Evolutionary conservation across 2,329 filamentous ascomycete species (phyloP), one percentile per base, ranked within the genome.

Genomic region (Aspergillus neoniger): DNA sequence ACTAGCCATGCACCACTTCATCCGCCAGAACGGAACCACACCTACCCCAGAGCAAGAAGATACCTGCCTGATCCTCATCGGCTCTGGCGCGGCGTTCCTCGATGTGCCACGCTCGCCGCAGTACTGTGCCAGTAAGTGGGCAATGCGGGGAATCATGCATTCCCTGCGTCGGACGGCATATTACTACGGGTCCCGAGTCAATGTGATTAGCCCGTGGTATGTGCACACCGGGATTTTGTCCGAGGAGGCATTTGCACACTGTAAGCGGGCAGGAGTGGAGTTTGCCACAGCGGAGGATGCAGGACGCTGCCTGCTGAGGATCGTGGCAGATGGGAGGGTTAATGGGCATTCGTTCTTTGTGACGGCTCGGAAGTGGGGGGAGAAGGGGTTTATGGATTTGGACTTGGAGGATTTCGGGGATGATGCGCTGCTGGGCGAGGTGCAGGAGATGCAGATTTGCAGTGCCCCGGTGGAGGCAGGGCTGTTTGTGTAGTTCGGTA

Each of bases 1-100:
- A 63, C 71, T 83, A 0, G 80, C 80, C 0, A 66, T 59, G 1
- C 75, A 77, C 63, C 75, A 79, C 63, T 78, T 78, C 61, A 72
- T 73, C 49, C 70, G 66, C 9, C 66, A 72, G 56, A 69, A 70
- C 32, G 70, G 70, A 44, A 61, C 69, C 47, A 53, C 62, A 12
- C 64, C 63, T 14, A 67, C 66, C 2, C 25, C 48, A 14, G 19
- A 57, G 8, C 66, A 71, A 51, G 64, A 69, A 21, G 72, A 72
- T 61, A 72, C 68, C 4, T 72, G 67, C 55, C 61, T 77, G 48
- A 61, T 76, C 28, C 59, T 77, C 23, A 74, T 76, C 52, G 70
- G 74, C 10, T 76, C 72, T 23, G 65, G 74, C 7, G 73, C 72
- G 0, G 74, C 70, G 8, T 78, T 72, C 52, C 60, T 77, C 12